A percentile compares a stretch with the other conserved stretches of the same genome.
phyloP scores from a whole-genome alignment of 208 protist genomes.

The Phytomonas francai region DNA sequence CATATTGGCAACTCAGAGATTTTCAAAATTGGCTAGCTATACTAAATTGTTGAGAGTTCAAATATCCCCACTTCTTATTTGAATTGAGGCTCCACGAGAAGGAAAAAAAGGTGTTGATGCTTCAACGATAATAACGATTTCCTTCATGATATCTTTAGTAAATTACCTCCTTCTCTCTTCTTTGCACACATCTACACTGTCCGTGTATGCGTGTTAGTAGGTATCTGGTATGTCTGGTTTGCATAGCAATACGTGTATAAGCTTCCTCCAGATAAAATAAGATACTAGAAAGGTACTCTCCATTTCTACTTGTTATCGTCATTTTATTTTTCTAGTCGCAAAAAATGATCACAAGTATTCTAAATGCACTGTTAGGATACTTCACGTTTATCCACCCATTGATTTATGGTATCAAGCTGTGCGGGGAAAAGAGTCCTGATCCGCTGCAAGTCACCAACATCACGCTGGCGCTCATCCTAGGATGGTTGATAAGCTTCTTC shows the following conservation, averaged over 20 bases:
- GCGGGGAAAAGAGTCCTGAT: slow-evolving; percentile 24
- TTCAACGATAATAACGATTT: background rate
- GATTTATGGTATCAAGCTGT: slow-evolving; percentile 52
- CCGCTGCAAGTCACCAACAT: slow-evolving; percentile 51
- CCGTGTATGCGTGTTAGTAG: slow-evolving; percentile 10
- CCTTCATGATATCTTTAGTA: background rate
- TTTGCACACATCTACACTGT: background rate
- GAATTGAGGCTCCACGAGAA: background rate
- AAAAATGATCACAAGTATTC: slow-evolving; percentile 16
- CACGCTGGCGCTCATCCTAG: slow-evolving; percentile 62
- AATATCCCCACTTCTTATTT: background rate
- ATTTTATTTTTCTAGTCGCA: background rate
- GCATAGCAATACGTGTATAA: background rate
- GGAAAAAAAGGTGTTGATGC: background rate
- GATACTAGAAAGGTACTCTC: background rate
- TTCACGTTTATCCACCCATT: slow-evolving; percentile 59
- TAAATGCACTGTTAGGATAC: slow-evolving; percentile 41
- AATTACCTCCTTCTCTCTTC: background rate
- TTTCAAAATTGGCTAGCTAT: background rate
- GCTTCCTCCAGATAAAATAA: background rate
- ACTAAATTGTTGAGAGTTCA: background rate
- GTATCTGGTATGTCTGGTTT: background rate
- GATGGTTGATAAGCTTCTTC: slow-evolving; percentile 46
- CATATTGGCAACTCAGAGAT: background rate
- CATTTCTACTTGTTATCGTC: background rate